These are phyloP conservation scores for Xerocomellus chrysenteron DNA, from an alignment of 768 basidiomycete species.

Conservation along the genomic window DNA sequence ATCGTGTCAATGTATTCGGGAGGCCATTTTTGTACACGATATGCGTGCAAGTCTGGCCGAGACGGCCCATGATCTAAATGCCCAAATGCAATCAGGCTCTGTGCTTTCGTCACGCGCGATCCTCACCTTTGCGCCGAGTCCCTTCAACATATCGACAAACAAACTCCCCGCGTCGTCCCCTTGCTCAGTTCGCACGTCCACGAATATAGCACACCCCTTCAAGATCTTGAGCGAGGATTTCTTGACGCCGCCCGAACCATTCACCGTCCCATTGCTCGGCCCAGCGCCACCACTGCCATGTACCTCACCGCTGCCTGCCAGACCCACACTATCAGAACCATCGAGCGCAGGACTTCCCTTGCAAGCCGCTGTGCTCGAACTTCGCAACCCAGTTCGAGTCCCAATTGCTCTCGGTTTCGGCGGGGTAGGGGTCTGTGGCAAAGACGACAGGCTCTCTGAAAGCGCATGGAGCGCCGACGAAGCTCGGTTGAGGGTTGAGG, in stretches of 20 bases:
- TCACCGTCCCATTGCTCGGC: slow-evolving; percentile 17
- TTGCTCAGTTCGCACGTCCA: slow-evolving; percentile 73
- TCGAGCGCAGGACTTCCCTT: slow-evolving; percentile 30
- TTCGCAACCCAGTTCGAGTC: slow-evolving; percentile 49
- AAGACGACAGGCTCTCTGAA: slow-evolving; percentile 57
- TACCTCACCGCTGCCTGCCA: slow-evolving; percentile 12
- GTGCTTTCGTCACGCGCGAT: not conserved
- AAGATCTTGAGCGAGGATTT: slow-evolving; percentile 50
- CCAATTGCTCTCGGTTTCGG: slow-evolving; percentile 39
- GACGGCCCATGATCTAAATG: slow-evolving; percentile 58
- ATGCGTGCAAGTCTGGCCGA: slow-evolving; percentile 76
- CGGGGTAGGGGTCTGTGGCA: slow-evolving; percentile 42
- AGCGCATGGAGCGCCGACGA: slow-evolving; percentile 54
- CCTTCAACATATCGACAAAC: slow-evolving; percentile 81
- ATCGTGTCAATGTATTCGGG: slow-evolving; percentile 69
- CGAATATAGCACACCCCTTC: slow-evolving; percentile 75
- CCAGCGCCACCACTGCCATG: slow-evolving; percentile 23
- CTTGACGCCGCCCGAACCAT: slow-evolving; percentile 26
- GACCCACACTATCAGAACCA: slow-evolving; percentile 35
- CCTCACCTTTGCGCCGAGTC: slow-evolving; percentile 76
- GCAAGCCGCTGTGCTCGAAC: slow-evolving; percentile 31
- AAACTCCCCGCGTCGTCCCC: slow-evolving; percentile 79
- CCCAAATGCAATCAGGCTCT: not conserved
- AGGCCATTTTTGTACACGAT: slow-evolving; percentile 84
- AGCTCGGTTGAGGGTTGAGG: slow-evolving; percentile 26